Percentiles rank a stretch among this genome's conserved stretches.
Conservation (phyloP, 179 eudicot genomes). For the Amaranthus tricolor region DNA sequence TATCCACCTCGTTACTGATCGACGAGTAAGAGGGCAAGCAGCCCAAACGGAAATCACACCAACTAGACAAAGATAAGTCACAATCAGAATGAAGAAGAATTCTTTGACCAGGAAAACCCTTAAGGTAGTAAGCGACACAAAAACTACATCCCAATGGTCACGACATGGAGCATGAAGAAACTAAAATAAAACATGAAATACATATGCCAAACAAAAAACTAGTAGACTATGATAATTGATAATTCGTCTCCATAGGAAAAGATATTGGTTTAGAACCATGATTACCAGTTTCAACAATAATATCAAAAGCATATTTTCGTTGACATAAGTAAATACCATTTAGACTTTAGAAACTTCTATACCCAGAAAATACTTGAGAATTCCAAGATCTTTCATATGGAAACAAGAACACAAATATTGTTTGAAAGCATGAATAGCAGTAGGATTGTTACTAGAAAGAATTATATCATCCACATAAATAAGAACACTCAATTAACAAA, state of each 20-base stretch:
- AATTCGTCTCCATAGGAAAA: too few species aligned
- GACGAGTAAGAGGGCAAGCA: too few species aligned
- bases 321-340: background rate
- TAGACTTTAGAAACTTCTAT: background rate
- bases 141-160: background rate
- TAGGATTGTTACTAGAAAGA: background rate
- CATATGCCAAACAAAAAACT: too few species aligned
- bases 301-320: too few species aligned
- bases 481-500: background rate
- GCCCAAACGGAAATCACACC: too few species aligned
- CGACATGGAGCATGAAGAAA: background rate
- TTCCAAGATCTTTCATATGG: background rate
- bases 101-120: background rate
- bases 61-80: background rate
- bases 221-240: too few species aligned
- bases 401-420: background rate
- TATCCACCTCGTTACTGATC: too few species aligned
- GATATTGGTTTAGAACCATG: too few species aligned
- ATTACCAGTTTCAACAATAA: too few species aligned
- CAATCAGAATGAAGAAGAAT: background rate
- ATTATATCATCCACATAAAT: background rate
- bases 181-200: too few species aligned
- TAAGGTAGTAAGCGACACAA: background rate
- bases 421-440: background rate
- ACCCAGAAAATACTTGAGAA: background rate